phyloP scores from a whole-genome alignment of 1,284 basidiomycete genomes.

The Papiliotrema nemorosa region DNA sequence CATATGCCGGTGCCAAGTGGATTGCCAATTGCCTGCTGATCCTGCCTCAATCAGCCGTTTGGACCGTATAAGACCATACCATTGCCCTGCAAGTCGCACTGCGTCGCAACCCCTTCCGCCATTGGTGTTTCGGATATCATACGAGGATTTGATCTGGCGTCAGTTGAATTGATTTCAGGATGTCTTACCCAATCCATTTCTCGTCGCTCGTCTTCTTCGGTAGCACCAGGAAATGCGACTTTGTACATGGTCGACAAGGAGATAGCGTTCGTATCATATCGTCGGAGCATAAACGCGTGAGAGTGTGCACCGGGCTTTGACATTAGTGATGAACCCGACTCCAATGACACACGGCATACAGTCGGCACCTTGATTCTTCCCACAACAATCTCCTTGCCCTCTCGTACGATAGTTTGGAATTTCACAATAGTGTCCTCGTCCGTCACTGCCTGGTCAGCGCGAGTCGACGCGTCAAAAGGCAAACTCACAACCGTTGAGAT shows the following conservation, averaged over 20 bases:
- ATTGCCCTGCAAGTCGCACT: slow-evolving; percentile 80
- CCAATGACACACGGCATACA: slow-evolving; percentile 47
- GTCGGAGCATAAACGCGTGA: slow-evolving; percentile 90
- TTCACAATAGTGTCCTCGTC: slow-evolving; percentile 57
- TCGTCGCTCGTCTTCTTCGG: slow-evolving; percentile 70
- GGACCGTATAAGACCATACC: slow-evolving; percentile 25
- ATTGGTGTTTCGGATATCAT: slow-evolving; percentile 76
- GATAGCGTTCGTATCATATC: slow-evolving; percentile 93
- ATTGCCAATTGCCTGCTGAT: slow-evolving; percentile 69
- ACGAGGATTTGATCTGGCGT: slow-evolving; percentile 61
- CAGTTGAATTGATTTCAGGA: background rate
- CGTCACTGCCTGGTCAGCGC: slow-evolving; percentile 24
- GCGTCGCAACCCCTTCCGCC: slow-evolving; percentile 61
- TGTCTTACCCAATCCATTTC: slow-evolving; percentile 71
- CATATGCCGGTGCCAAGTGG: slow-evolving; percentile 52
- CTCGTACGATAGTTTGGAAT: slow-evolving; percentile 76
- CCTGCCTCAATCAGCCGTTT: slow-evolving; percentile 51
- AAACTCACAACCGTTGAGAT: slow-evolving; percentile 29
- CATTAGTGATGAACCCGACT: no score
- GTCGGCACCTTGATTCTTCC: slow-evolving; percentile 93
- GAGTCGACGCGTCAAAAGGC: background rate
- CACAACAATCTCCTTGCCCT: slow-evolving; percentile 78
- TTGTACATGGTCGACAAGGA: slow-evolving; percentile 97
- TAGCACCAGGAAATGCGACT: slow-evolving; percentile 85
- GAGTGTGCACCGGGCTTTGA: background rate